Evolutionary conservation across 305 asterid genomes (phyloP).

Genomic region (Fraxinus xanthoxyloides): DNA sequence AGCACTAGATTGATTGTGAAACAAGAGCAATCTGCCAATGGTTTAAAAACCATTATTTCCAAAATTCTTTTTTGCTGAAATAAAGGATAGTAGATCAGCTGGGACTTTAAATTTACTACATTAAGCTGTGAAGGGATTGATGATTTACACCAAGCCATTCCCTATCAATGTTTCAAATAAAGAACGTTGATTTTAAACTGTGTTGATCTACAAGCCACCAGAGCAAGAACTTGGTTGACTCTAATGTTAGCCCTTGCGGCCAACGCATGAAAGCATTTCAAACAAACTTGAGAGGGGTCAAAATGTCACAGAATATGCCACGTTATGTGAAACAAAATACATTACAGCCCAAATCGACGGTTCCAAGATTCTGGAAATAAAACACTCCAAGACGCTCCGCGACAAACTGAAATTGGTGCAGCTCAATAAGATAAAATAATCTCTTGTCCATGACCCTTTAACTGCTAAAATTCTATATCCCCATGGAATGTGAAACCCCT

Average conservation of each 20-base stretch:
- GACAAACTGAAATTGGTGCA: constrained; percentile 9
- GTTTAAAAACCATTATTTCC: background rate
- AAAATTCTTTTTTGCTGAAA: background rate
- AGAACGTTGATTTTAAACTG: background rate
- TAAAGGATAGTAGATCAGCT: background rate
- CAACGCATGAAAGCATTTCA: background rate
- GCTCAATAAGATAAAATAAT: background rate
- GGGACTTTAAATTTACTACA: background rate
- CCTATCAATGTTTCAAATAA: background rate
- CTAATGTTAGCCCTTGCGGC: background rate
- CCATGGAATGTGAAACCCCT: constrained; percentile 2
- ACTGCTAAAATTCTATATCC: background rate
- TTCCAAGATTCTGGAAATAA: background rate
- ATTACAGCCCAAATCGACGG: background rate
- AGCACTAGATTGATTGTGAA: background rate
- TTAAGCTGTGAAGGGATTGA: background rate
- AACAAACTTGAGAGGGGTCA: constrained; percentile 4
- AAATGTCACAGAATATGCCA: background rate
- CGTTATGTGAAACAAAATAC: background rate
- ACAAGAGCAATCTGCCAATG: background rate
- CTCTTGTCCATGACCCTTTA: constrained; percentile 9
- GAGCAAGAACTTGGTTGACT: background rate
- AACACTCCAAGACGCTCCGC: background rate
- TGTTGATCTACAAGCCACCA: background rate
- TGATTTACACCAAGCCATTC: background rate